Conservation (phyloP, 1,284 basidiomycete genomes). For the Austroboletus olivaceoglutinosus region DNA sequence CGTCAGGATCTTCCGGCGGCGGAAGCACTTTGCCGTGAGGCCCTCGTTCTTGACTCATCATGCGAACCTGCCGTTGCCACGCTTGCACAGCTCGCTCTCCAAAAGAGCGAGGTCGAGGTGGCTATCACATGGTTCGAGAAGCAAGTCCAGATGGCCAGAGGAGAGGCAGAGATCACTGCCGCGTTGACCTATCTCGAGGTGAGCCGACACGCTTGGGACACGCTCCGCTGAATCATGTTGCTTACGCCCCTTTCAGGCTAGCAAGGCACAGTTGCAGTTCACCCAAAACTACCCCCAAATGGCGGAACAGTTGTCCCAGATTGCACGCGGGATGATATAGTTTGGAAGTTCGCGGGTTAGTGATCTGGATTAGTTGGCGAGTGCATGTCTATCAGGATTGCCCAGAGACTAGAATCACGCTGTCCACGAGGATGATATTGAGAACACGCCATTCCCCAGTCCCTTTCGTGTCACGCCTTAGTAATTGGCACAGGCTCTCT, state of each 20-base stretch:
- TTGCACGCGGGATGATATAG: conserved; percentile 45
- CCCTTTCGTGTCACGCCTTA: no score
- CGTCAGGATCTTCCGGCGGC: conserved; percentile 86
- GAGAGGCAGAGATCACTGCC: conserved; percentile 86
- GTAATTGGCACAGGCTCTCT: no score
- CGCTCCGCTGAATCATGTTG: neutral
- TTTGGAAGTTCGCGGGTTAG: neutral
- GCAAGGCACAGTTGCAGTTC: conserved; percentile 79
- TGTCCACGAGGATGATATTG: no score
- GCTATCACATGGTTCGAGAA: conserved; percentile 88
- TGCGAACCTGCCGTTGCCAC: conserved; percentile 98
- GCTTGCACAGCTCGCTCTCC: conserved; percentile 89
- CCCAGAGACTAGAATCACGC: conserved; percentile 12
- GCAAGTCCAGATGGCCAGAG: conserved; percentile 85
- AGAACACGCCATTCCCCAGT: no score
- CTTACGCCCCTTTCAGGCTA: conserved; percentile 52
- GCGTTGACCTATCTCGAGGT: conserved; percentile 87
- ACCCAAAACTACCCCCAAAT: conserved; percentile 79
- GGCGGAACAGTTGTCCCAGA: conserved; percentile 61
- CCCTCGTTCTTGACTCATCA: conserved; percentile 84
- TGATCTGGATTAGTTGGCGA: conserved; percentile 2
- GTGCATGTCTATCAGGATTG: conserved; percentile 15
- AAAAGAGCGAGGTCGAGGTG: conserved; percentile 87
- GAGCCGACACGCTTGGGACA: conserved; percentile 19
- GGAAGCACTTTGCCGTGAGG: conserved; percentile 85